Evolutionary conservation across 768 basidiomycete species (phyloP).

Genomic region (Lactarius deliciosus): DNA sequence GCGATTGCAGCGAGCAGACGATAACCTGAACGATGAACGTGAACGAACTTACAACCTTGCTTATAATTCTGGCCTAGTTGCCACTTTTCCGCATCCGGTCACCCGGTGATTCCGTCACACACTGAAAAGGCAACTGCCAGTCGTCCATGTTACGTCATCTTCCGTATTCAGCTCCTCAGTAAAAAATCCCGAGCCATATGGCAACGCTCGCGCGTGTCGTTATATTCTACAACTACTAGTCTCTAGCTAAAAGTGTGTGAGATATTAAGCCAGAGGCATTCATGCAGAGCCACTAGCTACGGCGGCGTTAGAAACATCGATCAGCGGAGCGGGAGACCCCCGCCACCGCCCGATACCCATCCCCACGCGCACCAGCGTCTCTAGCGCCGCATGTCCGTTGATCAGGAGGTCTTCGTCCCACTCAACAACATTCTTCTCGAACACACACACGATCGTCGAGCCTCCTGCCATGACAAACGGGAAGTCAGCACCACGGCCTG

Average conservation of each 20-base stretch:
- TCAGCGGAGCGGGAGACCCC: slow-evolving; percentile 16
- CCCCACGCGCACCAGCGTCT: slow-evolving; percentile 86
- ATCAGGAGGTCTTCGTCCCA: slow-evolving; percentile 92
- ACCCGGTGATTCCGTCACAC: no score
- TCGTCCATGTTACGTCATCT: no score
- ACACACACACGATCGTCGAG: slow-evolving; percentile 87
- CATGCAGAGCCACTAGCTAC: background rate
- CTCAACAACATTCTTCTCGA: slow-evolving; percentile 78
- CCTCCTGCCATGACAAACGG: slow-evolving; percentile 54
- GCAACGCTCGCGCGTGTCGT: background rate
- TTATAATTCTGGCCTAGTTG: no score
- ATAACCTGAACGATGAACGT: no score
- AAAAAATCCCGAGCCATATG: background rate
- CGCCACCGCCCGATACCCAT: slow-evolving; percentile 69
- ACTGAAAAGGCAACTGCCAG: no score
- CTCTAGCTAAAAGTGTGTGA: background rate
- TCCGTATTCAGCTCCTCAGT: no score
- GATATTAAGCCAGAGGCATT: background rate
- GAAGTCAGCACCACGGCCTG: background rate
- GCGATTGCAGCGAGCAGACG: no score
- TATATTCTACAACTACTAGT: background rate
- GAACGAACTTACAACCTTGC: no score
- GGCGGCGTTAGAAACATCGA: background rate
- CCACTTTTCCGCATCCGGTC: no score
- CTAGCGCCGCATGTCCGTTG: slow-evolving; percentile 83